Evolutionary conservation across 768 basidiomycete genomes (phyloP), one percentile per base, ranked within the genome.

Genomic region (Phanerochaete sordida): DNA sequence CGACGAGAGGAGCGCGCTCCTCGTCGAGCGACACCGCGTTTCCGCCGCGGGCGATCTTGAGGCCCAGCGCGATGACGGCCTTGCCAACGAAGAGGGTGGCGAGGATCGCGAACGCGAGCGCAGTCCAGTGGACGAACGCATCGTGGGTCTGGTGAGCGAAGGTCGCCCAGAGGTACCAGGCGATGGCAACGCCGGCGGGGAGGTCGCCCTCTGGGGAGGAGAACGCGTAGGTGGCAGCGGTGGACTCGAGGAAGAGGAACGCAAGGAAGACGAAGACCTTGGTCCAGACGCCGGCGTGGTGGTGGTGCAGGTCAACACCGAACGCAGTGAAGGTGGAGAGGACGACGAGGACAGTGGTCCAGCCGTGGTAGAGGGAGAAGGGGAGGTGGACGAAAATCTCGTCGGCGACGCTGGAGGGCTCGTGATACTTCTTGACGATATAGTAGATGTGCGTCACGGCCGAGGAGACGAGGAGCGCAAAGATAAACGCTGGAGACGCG

Each of bases 191-290:
- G 24, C 93, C 88, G 1, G 92, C 97, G 2, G 95, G 92, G 26
- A 98, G 81, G 70, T 98, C 97, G 59, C 96, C 96, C 72, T 95
- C 91, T 1, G 84, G 76, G 13, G 87, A 86, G 23, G 91, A 90
- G 81, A 96, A 96, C 37, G 95, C 92, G 72, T 99, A 99, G 1
- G 93, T 90, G n/a, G 86, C 91, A 5, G 93, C 87, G 13, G 93
- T 95, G 13, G 85, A 87, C 73, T 95, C 93, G 62, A 95, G 87
- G 87, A 95, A 95, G 79, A 96, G 86, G 86, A 96, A 77, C 45
- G 83, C 91, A 28, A 98, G 85, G 85, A 97, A 95, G 60, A 95
- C 96, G 66, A 95, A 93, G 69, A 96, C 87, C 70, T 95, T 95
- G 70, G 93, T 95, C 88, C 92, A 94, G 59, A 94, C 76, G 43